Conservation (phyloP, 106 monocot species). For the Acanthochlamys bracteata region DNA sequence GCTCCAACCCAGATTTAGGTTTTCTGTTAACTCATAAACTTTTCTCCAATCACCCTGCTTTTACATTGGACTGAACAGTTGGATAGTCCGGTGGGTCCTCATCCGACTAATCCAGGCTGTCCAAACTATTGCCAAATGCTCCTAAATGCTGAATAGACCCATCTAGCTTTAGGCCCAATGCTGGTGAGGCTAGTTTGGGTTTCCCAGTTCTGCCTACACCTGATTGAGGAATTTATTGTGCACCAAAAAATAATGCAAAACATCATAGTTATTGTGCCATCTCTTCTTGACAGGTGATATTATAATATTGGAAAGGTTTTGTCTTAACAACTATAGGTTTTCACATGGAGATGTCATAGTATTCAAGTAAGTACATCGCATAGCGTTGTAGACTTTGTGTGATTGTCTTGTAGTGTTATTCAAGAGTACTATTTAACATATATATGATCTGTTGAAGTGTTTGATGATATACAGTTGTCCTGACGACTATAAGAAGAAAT, state of each 20-base stretch:
- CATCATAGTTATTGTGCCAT: background rate
- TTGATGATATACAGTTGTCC: slow-evolving; percentile 37
- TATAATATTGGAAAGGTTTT: slow-evolving; percentile 57
- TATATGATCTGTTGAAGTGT: background rate
- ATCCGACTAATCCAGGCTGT: too few species aligned
- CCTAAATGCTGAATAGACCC: too few species aligned
- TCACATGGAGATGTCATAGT: slow-evolving; percentile 75
- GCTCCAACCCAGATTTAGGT: too few species aligned
- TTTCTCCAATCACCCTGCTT: too few species aligned
- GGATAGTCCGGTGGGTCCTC: too few species aligned
- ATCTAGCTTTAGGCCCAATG: too few species aligned
- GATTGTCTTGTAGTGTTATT: background rate
- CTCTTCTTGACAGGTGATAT: slow-evolving; percentile 41
- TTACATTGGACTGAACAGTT: too few species aligned
- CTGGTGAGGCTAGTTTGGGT: too few species aligned
- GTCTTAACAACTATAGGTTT: slow-evolving; percentile 66
- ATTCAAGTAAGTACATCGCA: slow-evolving; percentile 37
- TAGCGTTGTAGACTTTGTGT: background rate
- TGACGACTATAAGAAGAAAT: slow-evolving; percentile 32
- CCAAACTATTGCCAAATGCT: too few species aligned
- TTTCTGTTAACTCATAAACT: too few species aligned
- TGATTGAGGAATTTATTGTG: background rate
- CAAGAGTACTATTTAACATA: background rate
- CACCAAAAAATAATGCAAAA: background rate
- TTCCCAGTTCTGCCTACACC: too few species aligned